These are phyloP conservation scores for Panicum virgatum DNA, from an alignment of 202 grass and related monocot genomes.

Conservation along the genomic window DNA sequence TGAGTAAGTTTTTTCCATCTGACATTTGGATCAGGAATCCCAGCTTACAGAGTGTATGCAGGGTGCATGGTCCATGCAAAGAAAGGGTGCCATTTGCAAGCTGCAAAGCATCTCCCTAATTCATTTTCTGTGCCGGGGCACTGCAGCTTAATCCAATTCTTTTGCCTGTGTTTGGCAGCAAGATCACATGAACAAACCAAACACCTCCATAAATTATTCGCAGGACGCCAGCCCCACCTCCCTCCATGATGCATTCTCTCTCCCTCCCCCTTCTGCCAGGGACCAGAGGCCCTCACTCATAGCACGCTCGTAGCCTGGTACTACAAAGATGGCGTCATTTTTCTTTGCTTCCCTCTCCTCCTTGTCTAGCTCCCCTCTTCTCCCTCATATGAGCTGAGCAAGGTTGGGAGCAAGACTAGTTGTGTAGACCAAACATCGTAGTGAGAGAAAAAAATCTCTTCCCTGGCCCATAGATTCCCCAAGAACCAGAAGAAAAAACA, in stretches of 20 bases:
- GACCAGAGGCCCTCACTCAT: not conserved
- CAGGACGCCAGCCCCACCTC: constrained; percentile 37
- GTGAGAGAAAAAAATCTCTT: not conserved
- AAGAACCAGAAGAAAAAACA: constrained; percentile 11
- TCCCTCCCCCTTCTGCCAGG: constrained; percentile 3
- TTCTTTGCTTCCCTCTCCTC: constrained; percentile 32
- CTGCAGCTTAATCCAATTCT: constrained; percentile 33
- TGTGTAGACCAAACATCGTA: constrained; percentile 42
- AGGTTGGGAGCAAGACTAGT: constrained; percentile 33
- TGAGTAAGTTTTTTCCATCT: not conserved
- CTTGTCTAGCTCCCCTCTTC: constrained; percentile 28
- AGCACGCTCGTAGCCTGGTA: constrained; percentile 27
- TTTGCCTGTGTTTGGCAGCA: constrained; percentile 34
- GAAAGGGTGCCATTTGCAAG: constrained; percentile 28
- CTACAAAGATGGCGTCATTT: constrained; percentile 44
- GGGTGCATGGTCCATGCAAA: constrained; percentile 19
- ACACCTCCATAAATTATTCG: constrained; percentile 46
- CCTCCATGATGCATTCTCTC: constrained; percentile 43
- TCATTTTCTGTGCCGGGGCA: constrained; percentile 21
- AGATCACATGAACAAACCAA: constrained; percentile 52
- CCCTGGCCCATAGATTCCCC: constrained; percentile 13
- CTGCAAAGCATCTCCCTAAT: constrained; percentile 32
- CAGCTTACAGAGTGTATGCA: constrained; percentile 11
- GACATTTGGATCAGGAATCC: constrained; percentile 6
- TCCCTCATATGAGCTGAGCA: constrained; percentile 31